These are phyloP conservation scores for Arabis hirsuta DNA, from an alignment of 345 rosid species.

Conservation along the genomic window DNA sequence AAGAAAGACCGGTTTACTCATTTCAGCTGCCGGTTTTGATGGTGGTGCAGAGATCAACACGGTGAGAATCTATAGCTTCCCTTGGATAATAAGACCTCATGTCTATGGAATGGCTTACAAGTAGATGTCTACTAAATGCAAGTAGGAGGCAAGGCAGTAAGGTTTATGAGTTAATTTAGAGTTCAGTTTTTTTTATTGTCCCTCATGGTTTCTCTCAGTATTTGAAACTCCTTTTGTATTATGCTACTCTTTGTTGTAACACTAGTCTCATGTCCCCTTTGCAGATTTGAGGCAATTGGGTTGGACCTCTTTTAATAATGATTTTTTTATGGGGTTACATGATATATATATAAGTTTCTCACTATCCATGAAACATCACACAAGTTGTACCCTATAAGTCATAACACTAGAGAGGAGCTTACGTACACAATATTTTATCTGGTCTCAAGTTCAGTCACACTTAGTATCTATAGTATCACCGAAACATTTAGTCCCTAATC, in stretches of 20 bases:
- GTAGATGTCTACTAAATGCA: slow-evolving; percentile 27
- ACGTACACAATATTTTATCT: no score
- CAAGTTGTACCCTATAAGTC: no score
- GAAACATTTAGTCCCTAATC: no score
- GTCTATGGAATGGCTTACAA: slow-evolving; percentile 68
- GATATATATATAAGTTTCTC: no score
- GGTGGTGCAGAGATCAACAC: slow-evolving; percentile 53
- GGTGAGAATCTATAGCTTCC: slow-evolving; percentile 47
- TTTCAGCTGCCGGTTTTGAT: slow-evolving; percentile 60
- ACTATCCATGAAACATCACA: no score
- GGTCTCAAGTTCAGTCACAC: no score
- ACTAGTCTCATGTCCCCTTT: background rate
- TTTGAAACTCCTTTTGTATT: background rate
- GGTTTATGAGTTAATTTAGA: background rate
- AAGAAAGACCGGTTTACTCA: slow-evolving; percentile 60
- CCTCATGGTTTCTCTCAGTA: background rate
- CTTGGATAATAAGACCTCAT: slow-evolving; percentile 58
- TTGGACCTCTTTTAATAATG: background rate
- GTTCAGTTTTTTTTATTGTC: background rate
- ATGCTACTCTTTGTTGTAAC: background rate
- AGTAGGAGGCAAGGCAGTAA: background rate
- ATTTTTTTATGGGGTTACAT: no score
- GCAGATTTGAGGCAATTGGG: background rate
- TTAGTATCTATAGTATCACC: no score
- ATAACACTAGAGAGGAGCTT: no score